Percentiles rank a stretch among this genome's conserved stretches.
phyloP scores from a whole-genome alignment of 805 yeast species.

The Limtongozyma cylindracea region DNA sequence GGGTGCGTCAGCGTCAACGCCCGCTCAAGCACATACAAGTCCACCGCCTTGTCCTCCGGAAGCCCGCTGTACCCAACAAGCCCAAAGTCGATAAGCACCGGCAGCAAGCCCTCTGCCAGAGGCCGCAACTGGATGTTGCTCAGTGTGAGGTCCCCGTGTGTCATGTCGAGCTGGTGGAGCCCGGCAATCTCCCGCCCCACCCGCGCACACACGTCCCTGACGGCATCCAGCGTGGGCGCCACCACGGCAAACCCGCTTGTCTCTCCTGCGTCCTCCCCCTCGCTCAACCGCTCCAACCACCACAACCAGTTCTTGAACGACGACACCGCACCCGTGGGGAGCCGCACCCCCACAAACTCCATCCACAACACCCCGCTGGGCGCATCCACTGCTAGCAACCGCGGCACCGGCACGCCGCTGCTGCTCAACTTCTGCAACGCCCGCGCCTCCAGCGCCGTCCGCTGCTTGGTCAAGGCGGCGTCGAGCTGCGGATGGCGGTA shows the following conservation, averaged over 20 bases:
- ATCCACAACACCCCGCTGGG: slow-evolving; percentile 70
- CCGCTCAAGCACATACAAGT: slow-evolving; percentile 77
- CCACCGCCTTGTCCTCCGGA: slow-evolving; percentile 93
- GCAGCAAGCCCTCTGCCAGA: slow-evolving; percentile 7
- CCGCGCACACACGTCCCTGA: slow-evolving; percentile 3
- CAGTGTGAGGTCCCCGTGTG: slow-evolving; percentile 87
- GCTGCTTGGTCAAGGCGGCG: slow-evolving; percentile 41
- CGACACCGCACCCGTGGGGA: slow-evolving; percentile 26
- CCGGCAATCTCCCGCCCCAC: slow-evolving; percentile 21
- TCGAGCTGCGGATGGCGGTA: slow-evolving; percentile 78
- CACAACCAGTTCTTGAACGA: slow-evolving; percentile 55
- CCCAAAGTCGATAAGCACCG: slow-evolving; percentile 78
- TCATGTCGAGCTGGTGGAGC: slow-evolving; percentile 51
- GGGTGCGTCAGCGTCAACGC: slow-evolving; percentile 88
- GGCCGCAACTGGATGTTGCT: slow-evolving; percentile 54
- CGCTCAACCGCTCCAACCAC: slow-evolving; percentile 25
- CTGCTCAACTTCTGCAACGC: slow-evolving; percentile 29
- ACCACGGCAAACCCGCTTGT: too few species aligned
- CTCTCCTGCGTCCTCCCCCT: too few species aligned
- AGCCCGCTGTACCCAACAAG: slow-evolving; percentile 50
- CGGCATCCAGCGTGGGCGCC: too few species aligned
- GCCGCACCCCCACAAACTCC: slow-evolving; percentile 41
- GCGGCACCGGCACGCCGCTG: slow-evolving; percentile 46
- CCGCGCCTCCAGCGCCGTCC: slow-evolving; percentile 73
- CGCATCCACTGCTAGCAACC: slow-evolving; percentile 51